A percentile compares a stretch with the other conserved stretches of the same genome.
phyloP scores from a whole-genome alignment of 1,284 basidiomycete species.

The Neotropicomus parvogracilis region DNA sequence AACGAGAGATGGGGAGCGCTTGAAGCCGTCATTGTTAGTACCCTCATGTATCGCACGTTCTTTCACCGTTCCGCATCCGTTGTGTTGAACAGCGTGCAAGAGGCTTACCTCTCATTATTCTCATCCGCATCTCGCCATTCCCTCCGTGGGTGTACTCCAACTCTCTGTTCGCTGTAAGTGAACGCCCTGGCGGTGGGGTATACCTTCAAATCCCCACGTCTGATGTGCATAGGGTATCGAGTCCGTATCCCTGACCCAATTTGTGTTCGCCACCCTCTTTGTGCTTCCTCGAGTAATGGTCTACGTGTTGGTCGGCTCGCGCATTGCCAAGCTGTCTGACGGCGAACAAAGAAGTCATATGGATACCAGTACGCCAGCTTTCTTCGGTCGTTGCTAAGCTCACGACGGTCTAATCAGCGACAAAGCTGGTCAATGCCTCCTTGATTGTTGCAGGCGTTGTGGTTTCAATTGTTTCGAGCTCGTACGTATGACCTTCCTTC shows the following conservation, averaged over 20 bases:
- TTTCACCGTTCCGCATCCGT: slow-evolving; percentile 1
- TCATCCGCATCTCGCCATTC: slow-evolving; percentile 78
- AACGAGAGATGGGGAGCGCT: slow-evolving; percentile 76
- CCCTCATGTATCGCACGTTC: slow-evolving; percentile 7
- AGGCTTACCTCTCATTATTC: slow-evolving; percentile 72
- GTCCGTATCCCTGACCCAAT: slow-evolving; percentile 70
- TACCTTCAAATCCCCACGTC: background rate
- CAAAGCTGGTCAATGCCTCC: slow-evolving; percentile 60
- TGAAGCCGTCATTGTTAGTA: slow-evolving; percentile 67
- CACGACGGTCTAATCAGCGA: slow-evolving; percentile 38
- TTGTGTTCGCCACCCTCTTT: slow-evolving; percentile 67
- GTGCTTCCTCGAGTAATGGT: slow-evolving; percentile 69
- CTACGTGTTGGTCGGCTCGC: slow-evolving; percentile 74
- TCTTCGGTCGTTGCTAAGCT: slow-evolving; percentile 5
- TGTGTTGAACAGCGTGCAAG: slow-evolving; percentile 49
- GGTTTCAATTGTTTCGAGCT: slow-evolving; percentile 57
- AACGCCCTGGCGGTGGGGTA: background rate
- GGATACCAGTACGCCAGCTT: slow-evolving; percentile 57
- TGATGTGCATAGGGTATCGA: slow-evolving; percentile 57
- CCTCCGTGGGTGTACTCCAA: slow-evolving; percentile 84
- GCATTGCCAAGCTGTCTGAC: slow-evolving; percentile 71
- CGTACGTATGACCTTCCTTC: slow-evolving; percentile 54
- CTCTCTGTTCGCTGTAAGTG: slow-evolving; percentile 67
- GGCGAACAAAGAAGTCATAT: slow-evolving; percentile 69
- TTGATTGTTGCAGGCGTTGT: slow-evolving; percentile 57